Evolutionary conservation across 768 basidiomycete genomes (phyloP), one percentile per base, ranked within the genome.

Genomic region (Hericium erinaceus): DNA sequence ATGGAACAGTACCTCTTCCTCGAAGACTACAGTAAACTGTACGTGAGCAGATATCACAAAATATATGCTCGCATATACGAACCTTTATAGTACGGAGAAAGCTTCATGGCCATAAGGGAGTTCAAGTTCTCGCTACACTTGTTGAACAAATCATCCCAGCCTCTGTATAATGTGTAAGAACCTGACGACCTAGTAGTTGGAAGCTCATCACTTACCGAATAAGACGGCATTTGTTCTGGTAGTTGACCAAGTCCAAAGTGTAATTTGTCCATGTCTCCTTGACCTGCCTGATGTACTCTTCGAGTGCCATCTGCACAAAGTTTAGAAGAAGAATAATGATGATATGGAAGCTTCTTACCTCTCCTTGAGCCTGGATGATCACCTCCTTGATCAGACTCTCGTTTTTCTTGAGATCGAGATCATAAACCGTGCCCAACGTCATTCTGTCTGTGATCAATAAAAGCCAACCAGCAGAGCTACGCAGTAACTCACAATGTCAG

Each of bases 51-150:
- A 37, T 13, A 13, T 20, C 11, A 37, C 4, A n/a, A 12, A 8
- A 24, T 39, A 13, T 38, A 1, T n/a, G 52, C 49, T 38, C 59
- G 64, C 39, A 60, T 53, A 49, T 39, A 40, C 75, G 51, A 24
- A 89, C 92, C 94, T 80, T 97, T 95, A 72, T 98, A 98, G 68
- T 98, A 98, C 0, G 97, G 97, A 8, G 97, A 99, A 28, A 97
- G 72, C 68, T 95, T 95, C 97, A 99, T 99, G 1, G 97, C 95
- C 2, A 84, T 83, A 41, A 99, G 78, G 0, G 95, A 98, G 67
- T 97, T 98, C 65, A 98, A 68, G 67, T 99, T 97, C 72, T 99
- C 97, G 64, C 92, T 85, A 69, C 97, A 98, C 72, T 97, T 98
- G 72, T 82, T 92, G 75, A 98, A 95, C 26, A 97, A 76, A 54